A percentile compares a stretch with the other conserved stretches of the same genome.
Conservation (phyloP, 306 rosid genomes). For the Ziziphus jujuba region DNA sequence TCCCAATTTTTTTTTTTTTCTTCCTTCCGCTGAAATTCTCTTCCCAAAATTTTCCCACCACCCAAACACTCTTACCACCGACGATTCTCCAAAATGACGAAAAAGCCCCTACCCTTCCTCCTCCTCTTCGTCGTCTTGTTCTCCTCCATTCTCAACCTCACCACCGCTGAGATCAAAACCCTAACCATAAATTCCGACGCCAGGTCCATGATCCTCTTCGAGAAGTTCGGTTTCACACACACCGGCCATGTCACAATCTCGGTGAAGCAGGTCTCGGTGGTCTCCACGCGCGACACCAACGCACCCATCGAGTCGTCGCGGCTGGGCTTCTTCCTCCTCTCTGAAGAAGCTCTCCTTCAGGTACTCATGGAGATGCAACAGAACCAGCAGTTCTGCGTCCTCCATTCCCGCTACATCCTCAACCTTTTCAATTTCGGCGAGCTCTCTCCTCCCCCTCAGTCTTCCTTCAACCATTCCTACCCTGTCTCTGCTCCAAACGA, state of each 20-base stretch:
- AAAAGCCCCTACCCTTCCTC: constrained; percentile 31
- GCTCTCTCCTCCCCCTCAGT: constrained; percentile 75
- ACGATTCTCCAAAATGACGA: constrained; percentile 32
- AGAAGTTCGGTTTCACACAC: constrained; percentile 90
- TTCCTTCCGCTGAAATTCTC: not conserved
- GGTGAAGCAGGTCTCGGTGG: constrained; percentile 52
- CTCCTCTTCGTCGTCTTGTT: constrained; percentile 33
- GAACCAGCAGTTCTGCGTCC: constrained; percentile 68
- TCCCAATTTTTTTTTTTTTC: not conserved
- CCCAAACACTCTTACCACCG: not conserved
- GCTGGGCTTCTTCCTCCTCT: constrained; percentile 84
- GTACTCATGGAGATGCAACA: constrained; percentile 82
- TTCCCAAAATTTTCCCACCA: not conserved
- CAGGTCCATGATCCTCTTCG: constrained; percentile 78
- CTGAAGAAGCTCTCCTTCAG: constrained; percentile 77
- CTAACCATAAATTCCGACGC: constrained; percentile 60
- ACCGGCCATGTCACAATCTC: constrained; percentile 59
- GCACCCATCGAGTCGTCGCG: constrained; percentile 40
- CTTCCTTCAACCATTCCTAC: constrained; percentile 47
- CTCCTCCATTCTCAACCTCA: constrained; percentile 15
- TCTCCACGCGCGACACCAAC: constrained; percentile 11
- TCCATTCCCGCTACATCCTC: constrained; percentile 52
- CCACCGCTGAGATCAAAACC: constrained; percentile 79
- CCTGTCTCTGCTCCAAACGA: constrained; percentile 66
- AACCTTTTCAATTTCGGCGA: constrained; percentile 56